Percentiles rank a stretch among this genome's conserved stretches.
Evolutionary conservation across 176 grass and related monocot genomes (phyloP).

Genomic region (Neostapfia colusana): DNA sequence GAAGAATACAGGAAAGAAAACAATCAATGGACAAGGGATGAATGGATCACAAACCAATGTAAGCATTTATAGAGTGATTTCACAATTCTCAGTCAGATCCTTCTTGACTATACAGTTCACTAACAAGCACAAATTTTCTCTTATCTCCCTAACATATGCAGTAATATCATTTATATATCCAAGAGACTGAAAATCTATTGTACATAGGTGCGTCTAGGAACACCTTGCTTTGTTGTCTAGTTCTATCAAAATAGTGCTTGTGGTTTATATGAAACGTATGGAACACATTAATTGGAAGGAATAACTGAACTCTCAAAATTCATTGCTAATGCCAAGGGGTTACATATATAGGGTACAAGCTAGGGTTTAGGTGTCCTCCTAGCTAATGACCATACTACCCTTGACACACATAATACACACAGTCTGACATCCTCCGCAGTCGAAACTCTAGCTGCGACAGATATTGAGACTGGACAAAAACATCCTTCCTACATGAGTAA

Average conservation of each 20-base stretch:
- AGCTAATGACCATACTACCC: too few relatives aligned
- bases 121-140: neutral
- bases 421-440: too few relatives aligned
- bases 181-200: neutral
- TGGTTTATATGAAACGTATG: neutral
- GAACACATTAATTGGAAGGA: too few relatives aligned
- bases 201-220: neutral
- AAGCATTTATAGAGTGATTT: slow-evolving; percentile 1
- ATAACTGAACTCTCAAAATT: too few relatives aligned
- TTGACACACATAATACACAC: too few relatives aligned
- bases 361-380: too few relatives aligned
- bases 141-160: neutral
- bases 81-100: neutral
- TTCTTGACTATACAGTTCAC: neutral
- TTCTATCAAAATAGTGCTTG: neutral
- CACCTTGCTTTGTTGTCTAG: neutral
- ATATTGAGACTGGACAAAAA: too few relatives aligned
- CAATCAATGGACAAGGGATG: slow-evolving; percentile 35
- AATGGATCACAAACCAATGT: slow-evolving; percentile 45
- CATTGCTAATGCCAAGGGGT: too few relatives aligned
- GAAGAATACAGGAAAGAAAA: slow-evolving; percentile 36
- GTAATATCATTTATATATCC: neutral
- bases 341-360: too few relatives aligned
- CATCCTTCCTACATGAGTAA: too few relatives aligned
- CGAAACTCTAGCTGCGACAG: too few relatives aligned